These are phyloP conservation scores for Arthroderma sp. DNA, from an alignment of 2,329 filamentous ascomycete genomes.

Conservation along the genomic window DNA sequence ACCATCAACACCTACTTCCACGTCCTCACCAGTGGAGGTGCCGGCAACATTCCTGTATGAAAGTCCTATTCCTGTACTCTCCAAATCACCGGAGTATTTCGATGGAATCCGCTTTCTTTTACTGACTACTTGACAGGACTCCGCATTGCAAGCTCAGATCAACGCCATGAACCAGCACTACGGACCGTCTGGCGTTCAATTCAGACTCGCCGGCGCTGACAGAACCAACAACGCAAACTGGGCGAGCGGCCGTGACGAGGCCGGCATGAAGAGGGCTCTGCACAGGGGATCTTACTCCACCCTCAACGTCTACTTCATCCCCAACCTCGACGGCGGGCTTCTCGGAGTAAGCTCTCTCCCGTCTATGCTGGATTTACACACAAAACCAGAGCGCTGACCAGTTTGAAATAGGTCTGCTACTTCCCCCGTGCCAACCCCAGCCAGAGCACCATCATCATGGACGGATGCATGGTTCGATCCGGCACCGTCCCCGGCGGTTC, in stretches of 20 bases:
- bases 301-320: conserved; percentile 22
- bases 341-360: conserved; percentile 5
- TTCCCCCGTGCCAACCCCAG: conserved; percentile 14
- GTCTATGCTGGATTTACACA: background rate
- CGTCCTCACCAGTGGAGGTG: conserved; percentile 30
- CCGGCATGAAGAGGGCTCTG: conserved; percentile 14
- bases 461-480: conserved; percentile 18
- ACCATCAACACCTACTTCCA: conserved; percentile 36
- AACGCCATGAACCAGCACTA: conserved; percentile 13
- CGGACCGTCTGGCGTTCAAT: conserved; percentile 10
- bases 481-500: conserved; percentile 19
- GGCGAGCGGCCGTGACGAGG: conserved; percentile 10
- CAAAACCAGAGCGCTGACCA: background rate
- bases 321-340: conserved; percentile 5
- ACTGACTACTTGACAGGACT: conserved; percentile 4
- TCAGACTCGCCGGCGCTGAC: conserved; percentile 9
- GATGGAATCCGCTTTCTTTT: no score
- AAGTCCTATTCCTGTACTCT: conserved; percentile 5
- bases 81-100: no score
- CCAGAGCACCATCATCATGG: conserved; percentile 16
- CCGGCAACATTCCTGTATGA: conserved; percentile 25
- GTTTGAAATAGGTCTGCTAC: conserved; percentile 9
- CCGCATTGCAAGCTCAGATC: conserved; percentile 13
- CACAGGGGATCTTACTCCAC: conserved; percentile 20
- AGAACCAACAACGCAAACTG: conserved; percentile 13